A percentile compares a stretch with the other conserved stretches of the same genome.
phyloP scores from a whole-genome alignment of 495 filamentous ascomycete species.

The Penicillium fimorum region DNA sequence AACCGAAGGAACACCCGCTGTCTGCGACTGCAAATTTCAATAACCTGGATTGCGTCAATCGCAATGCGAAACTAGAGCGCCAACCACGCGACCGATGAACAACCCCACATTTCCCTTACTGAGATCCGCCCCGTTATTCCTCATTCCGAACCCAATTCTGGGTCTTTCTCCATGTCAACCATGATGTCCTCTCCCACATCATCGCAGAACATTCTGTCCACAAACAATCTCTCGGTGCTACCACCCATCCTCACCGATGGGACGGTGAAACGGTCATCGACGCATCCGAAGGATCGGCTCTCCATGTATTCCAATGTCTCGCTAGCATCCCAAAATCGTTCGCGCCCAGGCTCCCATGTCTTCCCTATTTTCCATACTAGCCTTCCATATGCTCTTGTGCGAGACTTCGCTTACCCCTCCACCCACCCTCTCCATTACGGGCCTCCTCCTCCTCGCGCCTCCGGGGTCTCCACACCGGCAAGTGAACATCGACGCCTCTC shows the following conservation, averaged over 20 bases:
- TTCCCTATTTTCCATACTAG: conserved; percentile 85
- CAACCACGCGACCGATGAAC: conserved; percentile 31
- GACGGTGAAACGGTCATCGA: conserved; percentile 51
- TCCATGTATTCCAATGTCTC: conserved; percentile 65
- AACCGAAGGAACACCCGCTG: not conserved
- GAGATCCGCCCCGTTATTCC: conserved; percentile 21
- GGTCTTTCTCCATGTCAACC: conserved; percentile 25
- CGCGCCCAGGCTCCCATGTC: conserved; percentile 72
- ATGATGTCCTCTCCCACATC: conserved; percentile 62
- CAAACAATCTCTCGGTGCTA: conserved; percentile 42
- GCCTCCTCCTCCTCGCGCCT: conserved; percentile 71
- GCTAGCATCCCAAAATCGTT: conserved; percentile 54
- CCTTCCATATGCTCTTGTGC: conserved; percentile 83
- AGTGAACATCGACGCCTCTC: conserved; percentile 79
- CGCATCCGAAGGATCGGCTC: conserved; percentile 70
- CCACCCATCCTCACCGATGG: conserved; percentile 42
- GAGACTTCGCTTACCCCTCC: conserved; percentile 90
- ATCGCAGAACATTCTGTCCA: conserved; percentile 39
- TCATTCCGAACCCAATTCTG: conserved; percentile 16
- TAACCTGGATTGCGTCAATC: conserved; percentile 21
- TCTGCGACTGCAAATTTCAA: not conserved
- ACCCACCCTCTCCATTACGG: conserved; percentile 91
- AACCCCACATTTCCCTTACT: conserved; percentile 20
- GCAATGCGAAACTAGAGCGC: conserved; percentile 44
- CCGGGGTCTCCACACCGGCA: conserved; percentile 77